These are phyloP conservation scores for Paecilomyces sp. DNA, from an alignment of 2,329 filamentous ascomycete genomes.

Conservation along the genomic window DNA sequence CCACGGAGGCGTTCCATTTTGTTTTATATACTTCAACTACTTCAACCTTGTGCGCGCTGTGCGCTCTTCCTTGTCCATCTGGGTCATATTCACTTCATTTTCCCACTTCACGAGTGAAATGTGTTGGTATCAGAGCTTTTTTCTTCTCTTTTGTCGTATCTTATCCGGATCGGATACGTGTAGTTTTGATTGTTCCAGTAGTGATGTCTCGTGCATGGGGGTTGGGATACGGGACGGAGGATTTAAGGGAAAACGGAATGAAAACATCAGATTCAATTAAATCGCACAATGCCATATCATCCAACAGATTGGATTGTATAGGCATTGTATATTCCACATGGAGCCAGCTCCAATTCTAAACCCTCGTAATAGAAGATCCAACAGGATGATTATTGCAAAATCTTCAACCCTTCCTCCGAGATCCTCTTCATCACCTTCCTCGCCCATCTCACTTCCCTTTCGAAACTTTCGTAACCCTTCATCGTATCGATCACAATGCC, in stretches of 20 bases:
- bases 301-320: too few species aligned
- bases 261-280: too few species aligned
- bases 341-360: too few species aligned
- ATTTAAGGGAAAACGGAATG: too few species aligned
- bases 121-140: neutral
- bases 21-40: neutral
- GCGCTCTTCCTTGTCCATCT: neutral
- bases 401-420: neutral
- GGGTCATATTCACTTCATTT: neutral
- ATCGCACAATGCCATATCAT: too few species aligned
- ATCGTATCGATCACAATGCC: conserved; percentile 6
- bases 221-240: too few species aligned
- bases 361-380: too few species aligned
- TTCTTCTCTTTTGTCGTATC: neutral
- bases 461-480: conserved; percentile 2
- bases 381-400: neutral
- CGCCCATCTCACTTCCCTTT: neutral
- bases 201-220: too few species aligned
- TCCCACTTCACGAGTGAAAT: neutral
- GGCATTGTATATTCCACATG: too few species aligned
- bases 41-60: neutral
- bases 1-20: neutral
- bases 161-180: neutral
- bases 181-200: neutral
- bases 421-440: conserved; percentile 1